These are phyloP conservation scores for Candida sp. DNA, from an alignment of 1,139 yeast genomes.

Conservation along the genomic window DNA sequence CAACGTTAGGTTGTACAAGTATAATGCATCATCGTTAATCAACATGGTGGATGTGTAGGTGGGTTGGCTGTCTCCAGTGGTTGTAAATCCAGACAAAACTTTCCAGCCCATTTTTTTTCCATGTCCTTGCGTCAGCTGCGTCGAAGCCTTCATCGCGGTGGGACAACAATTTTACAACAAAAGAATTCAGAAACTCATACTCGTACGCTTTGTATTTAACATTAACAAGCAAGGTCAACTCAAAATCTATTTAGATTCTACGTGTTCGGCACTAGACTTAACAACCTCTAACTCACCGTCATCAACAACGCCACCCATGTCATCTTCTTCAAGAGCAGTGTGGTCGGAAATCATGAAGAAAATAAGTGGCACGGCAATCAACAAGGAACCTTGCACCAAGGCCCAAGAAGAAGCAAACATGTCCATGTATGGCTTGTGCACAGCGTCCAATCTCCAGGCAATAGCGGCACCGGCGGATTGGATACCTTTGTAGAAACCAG, in stretches of 20 bases:
- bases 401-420: slow-evolving; percentile 63
- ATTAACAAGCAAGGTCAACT: too few species aligned
- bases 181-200: too few species aligned
- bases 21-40: slow-evolving; percentile 40
- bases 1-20: slow-evolving; percentile 71
- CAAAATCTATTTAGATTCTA: slow-evolving; percentile 8
- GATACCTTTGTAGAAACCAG: slow-evolving; percentile 65
- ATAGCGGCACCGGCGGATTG: slow-evolving; percentile 70
- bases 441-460: slow-evolving; percentile 62
- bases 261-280: slow-evolving; percentile 18
- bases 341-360: slow-evolving; percentile 48
- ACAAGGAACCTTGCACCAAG: slow-evolving; percentile 51
- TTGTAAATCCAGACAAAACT: too few species aligned
- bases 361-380: slow-evolving; percentile 43
- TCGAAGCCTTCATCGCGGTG: too few species aligned
- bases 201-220: too few species aligned
- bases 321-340: slow-evolving; percentile 46
- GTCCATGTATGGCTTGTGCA: slow-evolving; percentile 40
- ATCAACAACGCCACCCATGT: slow-evolving; percentile 29
- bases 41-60: slow-evolving; percentile 7
- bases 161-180: too few species aligned
- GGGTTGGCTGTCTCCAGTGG: too few species aligned
- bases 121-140: too few species aligned
- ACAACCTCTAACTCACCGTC: slow-evolving; percentile 29
- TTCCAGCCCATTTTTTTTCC: too few species aligned